phyloP scores from a whole-genome alignment of 129 eudicot genomes.

The Escallonia rubra region DNA sequence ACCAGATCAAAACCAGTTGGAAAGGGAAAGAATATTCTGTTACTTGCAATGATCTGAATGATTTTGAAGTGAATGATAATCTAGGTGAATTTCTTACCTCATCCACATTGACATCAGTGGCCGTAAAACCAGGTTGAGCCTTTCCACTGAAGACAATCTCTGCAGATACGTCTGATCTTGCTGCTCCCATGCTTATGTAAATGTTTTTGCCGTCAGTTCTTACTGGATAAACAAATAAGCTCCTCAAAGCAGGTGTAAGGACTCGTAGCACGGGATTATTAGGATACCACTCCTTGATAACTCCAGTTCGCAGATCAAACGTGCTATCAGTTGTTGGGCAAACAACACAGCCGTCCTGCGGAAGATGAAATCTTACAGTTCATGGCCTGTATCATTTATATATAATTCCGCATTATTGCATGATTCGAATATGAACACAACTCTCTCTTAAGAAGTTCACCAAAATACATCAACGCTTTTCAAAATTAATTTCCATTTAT shows the following conservation, averaged over 20 bases:
- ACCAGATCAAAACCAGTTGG: neutral
- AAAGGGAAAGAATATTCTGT: too few species aligned
- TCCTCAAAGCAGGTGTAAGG: constrained; percentile 76
- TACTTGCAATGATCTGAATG: too few species aligned
- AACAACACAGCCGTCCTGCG: constrained; percentile 92
- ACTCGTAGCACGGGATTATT: constrained; percentile 85
- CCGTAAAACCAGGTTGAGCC: constrained; percentile 86
- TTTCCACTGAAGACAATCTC: constrained; percentile 89
- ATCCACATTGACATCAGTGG: constrained; percentile 74
- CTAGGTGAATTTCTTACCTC: constrained; percentile 46
- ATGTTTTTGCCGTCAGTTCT: constrained; percentile 80
- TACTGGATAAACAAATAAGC: constrained; percentile 59
- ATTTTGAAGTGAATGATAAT: neutral
- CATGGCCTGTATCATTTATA: neutral
- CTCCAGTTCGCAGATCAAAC: constrained; percentile 74
- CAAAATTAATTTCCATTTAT: neutral
- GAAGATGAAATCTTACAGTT: neutral
- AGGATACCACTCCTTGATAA: constrained; percentile 93
- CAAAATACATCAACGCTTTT: neutral
- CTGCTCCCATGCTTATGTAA: constrained; percentile 62
- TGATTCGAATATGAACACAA: too few species aligned
- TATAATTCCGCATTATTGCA: too few species aligned
- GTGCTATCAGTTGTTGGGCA: constrained; percentile 97
- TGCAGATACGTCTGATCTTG: constrained; percentile 52
- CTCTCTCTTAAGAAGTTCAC: too few species aligned